Evolutionary conservation across 352 stramenopile genomes (phyloP).

Genomic region (Pythium myriotylum): DNA sequence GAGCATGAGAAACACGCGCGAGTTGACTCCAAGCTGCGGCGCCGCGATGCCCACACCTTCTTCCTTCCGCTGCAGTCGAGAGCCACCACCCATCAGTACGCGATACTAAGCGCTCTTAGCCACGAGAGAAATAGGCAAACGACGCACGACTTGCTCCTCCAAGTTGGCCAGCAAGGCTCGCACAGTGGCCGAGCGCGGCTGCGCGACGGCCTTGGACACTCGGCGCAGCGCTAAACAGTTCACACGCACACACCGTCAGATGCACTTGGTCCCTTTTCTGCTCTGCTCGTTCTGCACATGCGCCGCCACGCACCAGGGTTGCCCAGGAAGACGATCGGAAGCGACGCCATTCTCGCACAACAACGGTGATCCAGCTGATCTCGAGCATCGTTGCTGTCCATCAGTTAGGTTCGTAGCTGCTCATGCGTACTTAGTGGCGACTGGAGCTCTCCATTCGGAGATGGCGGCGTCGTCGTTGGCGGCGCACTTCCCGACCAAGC

Average conservation of each 20-base stretch:
- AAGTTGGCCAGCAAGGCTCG: slow-evolving; percentile 55
- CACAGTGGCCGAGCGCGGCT: slow-evolving; percentile 54
- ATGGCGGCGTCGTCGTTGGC: slow-evolving; percentile 30
- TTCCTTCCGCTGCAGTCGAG: slow-evolving; percentile 55
- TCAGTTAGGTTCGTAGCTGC: not conserved
- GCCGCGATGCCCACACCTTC: slow-evolving; percentile 76
- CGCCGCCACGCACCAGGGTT: slow-evolving; percentile 60
- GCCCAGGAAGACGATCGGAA: slow-evolving; percentile 75
- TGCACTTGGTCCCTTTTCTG: too few species aligned
- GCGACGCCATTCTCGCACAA: slow-evolving; percentile 18
- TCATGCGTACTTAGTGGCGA: slow-evolving; percentile 18
- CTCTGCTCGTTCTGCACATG: too few species aligned
- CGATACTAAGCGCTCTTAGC: not conserved
- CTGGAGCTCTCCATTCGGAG: not conserved
- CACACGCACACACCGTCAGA: not conserved
- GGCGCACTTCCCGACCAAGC: slow-evolving; percentile 55
- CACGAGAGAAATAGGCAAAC: not conserved
- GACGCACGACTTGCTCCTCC: slow-evolving; percentile 65
- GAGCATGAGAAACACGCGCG: slow-evolving; percentile 85
- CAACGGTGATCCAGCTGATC: too few species aligned
- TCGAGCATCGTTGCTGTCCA: not conserved
- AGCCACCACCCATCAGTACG: too few species aligned
- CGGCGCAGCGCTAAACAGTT: slow-evolving; percentile 53
- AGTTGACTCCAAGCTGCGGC: slow-evolving; percentile 73
- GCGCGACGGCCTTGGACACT: slow-evolving; percentile 66